These are phyloP conservation scores for Alternaria brassicae DNA, from an alignment of 2,329 filamentous ascomycete genomes.

Conservation along the genomic window DNA sequence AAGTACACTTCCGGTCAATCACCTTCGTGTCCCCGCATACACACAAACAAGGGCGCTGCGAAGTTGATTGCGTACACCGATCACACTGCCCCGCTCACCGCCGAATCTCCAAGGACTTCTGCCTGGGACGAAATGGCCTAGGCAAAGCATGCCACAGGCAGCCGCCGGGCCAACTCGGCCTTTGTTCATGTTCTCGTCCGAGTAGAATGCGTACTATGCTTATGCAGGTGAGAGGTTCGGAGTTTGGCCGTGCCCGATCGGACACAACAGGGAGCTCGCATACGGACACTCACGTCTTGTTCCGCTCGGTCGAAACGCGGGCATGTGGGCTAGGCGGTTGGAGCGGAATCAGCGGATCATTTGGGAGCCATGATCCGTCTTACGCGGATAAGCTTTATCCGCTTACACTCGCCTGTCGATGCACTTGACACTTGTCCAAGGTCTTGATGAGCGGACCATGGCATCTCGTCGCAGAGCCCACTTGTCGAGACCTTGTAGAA, in stretches of 20 bases:
- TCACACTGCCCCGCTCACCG: slow-evolving; percentile 6
- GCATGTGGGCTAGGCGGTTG: slow-evolving; percentile 5
- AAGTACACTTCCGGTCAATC: slow-evolving; percentile 24
- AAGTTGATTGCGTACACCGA: slow-evolving; percentile 5
- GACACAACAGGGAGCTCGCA: slow-evolving; percentile 6
- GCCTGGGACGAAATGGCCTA: slow-evolving; percentile 10
- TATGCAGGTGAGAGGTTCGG: slow-evolving; percentile 8
- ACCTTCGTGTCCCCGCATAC: slow-evolving; percentile 10
- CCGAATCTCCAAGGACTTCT: slow-evolving; percentile 17
- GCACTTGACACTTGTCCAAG: slow-evolving; percentile 3
- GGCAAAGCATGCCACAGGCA: slow-evolving; percentile 7
- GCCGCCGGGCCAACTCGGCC: slow-evolving; percentile 15
- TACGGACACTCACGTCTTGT: slow-evolving; percentile 13
- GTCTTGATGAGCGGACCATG: slow-evolving; percentile 4
- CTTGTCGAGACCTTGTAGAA: slow-evolving; percentile 11
- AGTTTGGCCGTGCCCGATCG: slow-evolving; percentile 13
- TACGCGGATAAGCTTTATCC: not conserved
- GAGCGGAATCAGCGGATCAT: slow-evolving; percentile 26
- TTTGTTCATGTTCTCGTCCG: slow-evolving; percentile 6
- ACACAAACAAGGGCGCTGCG: slow-evolving; percentile 16
- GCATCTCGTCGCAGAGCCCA: slow-evolving; percentile 2
- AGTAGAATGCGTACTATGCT: not conserved
- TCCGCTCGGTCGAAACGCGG: slow-evolving; percentile 35
- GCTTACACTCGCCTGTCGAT: not conserved
- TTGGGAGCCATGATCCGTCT: slow-evolving; percentile 14